Percentiles rank a stretch among this genome's conserved stretches.
phyloP scores from a whole-genome alignment of 2,329 filamentous ascomycete genomes.

The Botryotinia globosa region DNA sequence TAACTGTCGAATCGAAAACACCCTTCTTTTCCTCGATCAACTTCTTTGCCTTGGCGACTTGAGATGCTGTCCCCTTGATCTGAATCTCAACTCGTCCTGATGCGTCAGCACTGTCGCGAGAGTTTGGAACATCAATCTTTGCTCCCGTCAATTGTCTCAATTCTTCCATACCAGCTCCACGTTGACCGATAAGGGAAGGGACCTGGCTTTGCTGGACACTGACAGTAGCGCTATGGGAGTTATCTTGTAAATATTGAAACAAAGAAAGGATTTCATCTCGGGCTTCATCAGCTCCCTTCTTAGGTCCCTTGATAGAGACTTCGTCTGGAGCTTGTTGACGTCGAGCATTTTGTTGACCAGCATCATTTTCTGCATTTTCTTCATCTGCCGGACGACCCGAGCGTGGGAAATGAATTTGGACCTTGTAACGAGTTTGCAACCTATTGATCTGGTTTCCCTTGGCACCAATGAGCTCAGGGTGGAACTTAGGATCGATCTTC shows the following conservation, averaged over 20 bases:
- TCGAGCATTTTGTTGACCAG: conserved; percentile 61
- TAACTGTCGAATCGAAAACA: conserved; percentile 86
- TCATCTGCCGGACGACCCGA: conserved; percentile 62
- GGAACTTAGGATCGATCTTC: conserved; percentile 91
- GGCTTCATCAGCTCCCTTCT: conserved; percentile 87
- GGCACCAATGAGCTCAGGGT: conserved; percentile 88
- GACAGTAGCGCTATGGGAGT: conserved; percentile 75
- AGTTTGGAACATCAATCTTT: conserved; percentile 86
- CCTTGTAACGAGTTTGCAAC: conserved; percentile 87
- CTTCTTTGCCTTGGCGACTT: conserved; percentile 90
- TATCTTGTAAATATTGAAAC: conserved; percentile 85
- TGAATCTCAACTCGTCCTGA: conserved; percentile 77
- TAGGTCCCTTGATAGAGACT: conserved; percentile 86
- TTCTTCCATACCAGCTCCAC: conserved; percentile 86
- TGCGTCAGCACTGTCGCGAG: conserved; percentile 64
- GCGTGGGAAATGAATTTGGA: conserved; percentile 90
- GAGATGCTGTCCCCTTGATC: conserved; percentile 87
- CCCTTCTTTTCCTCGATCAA: conserved; percentile 81
- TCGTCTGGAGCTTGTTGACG: conserved; percentile 80
- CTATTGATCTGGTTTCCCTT: conserved; percentile 86
- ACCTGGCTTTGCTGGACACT: conserved; percentile 88
- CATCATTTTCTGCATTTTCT: conserved; percentile 68
- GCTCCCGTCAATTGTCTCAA: conserved; percentile 81
- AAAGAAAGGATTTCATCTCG: conserved; percentile 88
- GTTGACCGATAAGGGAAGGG: conserved; percentile 88